Base-by-base conservation (phyloP, 257 asterid genomes). In the Ajuga chamaepitys region DNA sequence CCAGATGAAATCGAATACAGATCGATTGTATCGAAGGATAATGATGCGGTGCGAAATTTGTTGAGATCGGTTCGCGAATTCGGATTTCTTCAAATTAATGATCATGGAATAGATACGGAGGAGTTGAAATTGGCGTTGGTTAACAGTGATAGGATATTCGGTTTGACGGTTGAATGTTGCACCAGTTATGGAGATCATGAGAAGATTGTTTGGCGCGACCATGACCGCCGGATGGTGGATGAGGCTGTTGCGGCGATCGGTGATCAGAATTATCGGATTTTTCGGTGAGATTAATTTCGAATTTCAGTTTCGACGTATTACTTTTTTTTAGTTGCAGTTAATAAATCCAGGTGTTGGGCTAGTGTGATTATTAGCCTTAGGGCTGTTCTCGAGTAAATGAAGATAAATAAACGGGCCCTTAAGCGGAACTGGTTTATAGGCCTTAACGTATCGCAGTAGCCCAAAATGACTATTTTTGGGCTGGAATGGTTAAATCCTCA, bases 71-170 rank as follows among this genome's bases (percentile, higher is more conserved):
- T 73, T 54, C 20, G 73, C 17, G 82, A 75, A 44, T 40, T 74
- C 5, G 94, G 91, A 40, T 73, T 53, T 13, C 66, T 83, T 42
- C 64, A 64, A 30, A 67, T 85, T 11, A 40, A 53, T 10, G 71
- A 59, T 41, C 93, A 87, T 44, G 90, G 89, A 42, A 81, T 83
- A 35, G 41, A 55, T n/a, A 17, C 74, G 17, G 80, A 81, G 65
- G 85, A 72, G 41, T 54, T 85, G 55, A 74, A 75, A 68, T 35
- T 67, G 9, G 72, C 66, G 22, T 37, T 83, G 64, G 67, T 30
- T 35, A 66, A 72, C 21, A 17, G 81, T 30, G 85, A 81, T 2
- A 67, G 80, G 67, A 67, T 85, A 46, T 85, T 81, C 17, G 74
- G 83, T 32, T 48, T 70, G 37, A 73, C 75, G 66, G 69, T 69